Base-by-base conservation (phyloP, 2,329 filamentous ascomycete genomes). In the Trichoderma polysporum region DNA sequence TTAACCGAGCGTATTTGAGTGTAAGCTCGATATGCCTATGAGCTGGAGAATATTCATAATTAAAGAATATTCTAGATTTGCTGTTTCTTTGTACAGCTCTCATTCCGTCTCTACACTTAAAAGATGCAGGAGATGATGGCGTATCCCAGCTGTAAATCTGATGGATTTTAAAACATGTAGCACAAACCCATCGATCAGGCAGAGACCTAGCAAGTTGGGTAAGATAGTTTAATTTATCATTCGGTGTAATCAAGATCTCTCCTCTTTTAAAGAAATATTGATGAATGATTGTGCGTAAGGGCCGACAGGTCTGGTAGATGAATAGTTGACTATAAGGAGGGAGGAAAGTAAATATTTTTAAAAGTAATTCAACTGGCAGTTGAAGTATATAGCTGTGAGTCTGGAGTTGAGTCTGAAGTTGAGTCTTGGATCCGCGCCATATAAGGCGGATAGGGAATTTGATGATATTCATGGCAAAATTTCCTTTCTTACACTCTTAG, bases 161-260 rank as follows among this genome's bases (percentile, higher is more conserved):
- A 50, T 61, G 58, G 37, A 61, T 41, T 27, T 50, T 61, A 29
- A n/a, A 35, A n/a, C 39, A 61, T 37, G 27, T 33, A 2, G 29
- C 41, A 27, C 58, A 61, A 47, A 61, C 58, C 58, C 58, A 61
- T 50, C 31, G 29, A 61, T 61, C 41, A 22, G 58, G 58, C 8
- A 47, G 58, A 37, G 41, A 35, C 12, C 45, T 33, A 4, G 58
- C 58, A 4, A 61, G 41, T 22, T 49, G 29, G 22, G 45, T 47
- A 25, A 61, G 58, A 27, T 61, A 61, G 29, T n/a, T 22, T 29
- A 61, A 19, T 7, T n/a, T 47, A 22, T 61, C 27, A 8, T 61
- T 5, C n/a, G n/a, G 25, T 19, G 35, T 50, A 19, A 17, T 15
- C 13, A 61, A 41, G 1, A 47, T 50, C 29, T 19, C 31, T 12